Conservation (phyloP, 345 rosid genomes). For the Citropsis articulata region DNA sequence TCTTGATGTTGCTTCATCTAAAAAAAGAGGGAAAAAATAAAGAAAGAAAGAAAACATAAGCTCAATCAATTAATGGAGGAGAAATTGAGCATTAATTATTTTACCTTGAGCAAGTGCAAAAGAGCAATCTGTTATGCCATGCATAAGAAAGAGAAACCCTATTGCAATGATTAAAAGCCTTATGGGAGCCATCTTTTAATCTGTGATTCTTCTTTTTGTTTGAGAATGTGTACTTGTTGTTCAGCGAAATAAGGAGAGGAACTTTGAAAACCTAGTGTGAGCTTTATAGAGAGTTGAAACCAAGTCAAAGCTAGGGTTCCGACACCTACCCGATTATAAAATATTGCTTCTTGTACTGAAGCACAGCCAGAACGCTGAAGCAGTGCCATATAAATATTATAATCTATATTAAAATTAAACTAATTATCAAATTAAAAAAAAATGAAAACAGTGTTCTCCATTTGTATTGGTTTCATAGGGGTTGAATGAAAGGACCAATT, state of each 20-base stretch:
- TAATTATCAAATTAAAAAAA: not conserved
- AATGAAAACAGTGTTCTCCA: constrained; percentile 1
- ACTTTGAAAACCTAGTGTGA: constrained; percentile 15
- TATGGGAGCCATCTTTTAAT: constrained; percentile 26
- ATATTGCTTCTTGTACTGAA: constrained; percentile 17
- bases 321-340: constrained; percentile 16
- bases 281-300: constrained; percentile 43
- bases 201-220: constrained; percentile 5
- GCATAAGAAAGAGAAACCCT: constrained; percentile 34
- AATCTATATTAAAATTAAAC: not conserved
- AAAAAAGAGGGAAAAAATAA: not conserved
- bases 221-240: not conserved
- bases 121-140: constrained; percentile 11
- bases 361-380: constrained; percentile 28
- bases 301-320: constrained; percentile 44
- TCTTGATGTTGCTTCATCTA: not conserved
- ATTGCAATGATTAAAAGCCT: constrained; percentile 29
- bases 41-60: not conserved
- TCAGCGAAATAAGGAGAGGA: constrained; percentile 29
- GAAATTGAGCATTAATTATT: not conserved
- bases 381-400: not conserved
- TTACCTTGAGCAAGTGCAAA: constrained; percentile 41
- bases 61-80: not conserved
- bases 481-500: constrained; percentile 1
- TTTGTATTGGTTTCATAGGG: not conserved